phyloP scores from a whole-genome alignment of 805 yeast genomes.

The Wickerhamomyces alni region DNA sequence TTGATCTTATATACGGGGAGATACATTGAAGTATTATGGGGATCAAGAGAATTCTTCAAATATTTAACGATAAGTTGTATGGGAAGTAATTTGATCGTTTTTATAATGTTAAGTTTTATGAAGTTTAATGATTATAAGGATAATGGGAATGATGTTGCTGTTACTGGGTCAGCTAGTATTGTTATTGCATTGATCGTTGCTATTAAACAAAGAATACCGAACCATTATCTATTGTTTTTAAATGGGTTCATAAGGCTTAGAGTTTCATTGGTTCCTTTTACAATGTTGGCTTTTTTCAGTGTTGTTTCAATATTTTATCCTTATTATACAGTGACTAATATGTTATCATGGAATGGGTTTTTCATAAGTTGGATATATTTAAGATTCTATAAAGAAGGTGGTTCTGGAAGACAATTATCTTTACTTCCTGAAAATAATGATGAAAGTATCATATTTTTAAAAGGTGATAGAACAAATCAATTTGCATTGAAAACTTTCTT shows the following conservation, averaged over 20 bases:
- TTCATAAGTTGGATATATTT: slow-evolving; percentile 34
- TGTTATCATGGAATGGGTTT: slow-evolving; percentile 26
- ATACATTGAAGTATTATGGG: slow-evolving; percentile 53
- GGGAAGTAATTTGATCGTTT: slow-evolving; percentile 30
- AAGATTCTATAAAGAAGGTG: slow-evolving; percentile 33
- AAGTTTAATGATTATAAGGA: slow-evolving; percentile 1
- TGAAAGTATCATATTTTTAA: slow-evolving; percentile 12
- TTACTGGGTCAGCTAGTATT: slow-evolving; percentile 14
- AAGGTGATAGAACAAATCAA: slow-evolving; percentile 21
- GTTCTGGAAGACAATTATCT: slow-evolving; percentile 38
- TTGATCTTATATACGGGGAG: slow-evolving; percentile 43
- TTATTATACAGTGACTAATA: slow-evolving; percentile 1
- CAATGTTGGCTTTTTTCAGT: slow-evolving; percentile 16
- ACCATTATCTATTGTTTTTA: slow-evolving; percentile 44
- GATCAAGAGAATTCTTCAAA: slow-evolving; percentile 37
- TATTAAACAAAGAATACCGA: slow-evolving; percentile 48
- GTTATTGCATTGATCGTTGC: slow-evolving; percentile 47
- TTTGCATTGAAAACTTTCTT: slow-evolving; percentile 34
- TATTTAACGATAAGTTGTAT: slow-evolving; percentile 33
- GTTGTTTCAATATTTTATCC: slow-evolving; percentile 16
- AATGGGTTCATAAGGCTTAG: slow-evolving; percentile 36
- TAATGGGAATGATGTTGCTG: slow-evolving; percentile 8
- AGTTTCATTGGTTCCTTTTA: slow-evolving; percentile 22
- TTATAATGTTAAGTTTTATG: slow-evolving; percentile 20
- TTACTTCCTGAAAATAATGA: slow-evolving; percentile 33